Conservation (phyloP, 257 asterid genomes). For the Parsonsia alboflavescens region DNA sequence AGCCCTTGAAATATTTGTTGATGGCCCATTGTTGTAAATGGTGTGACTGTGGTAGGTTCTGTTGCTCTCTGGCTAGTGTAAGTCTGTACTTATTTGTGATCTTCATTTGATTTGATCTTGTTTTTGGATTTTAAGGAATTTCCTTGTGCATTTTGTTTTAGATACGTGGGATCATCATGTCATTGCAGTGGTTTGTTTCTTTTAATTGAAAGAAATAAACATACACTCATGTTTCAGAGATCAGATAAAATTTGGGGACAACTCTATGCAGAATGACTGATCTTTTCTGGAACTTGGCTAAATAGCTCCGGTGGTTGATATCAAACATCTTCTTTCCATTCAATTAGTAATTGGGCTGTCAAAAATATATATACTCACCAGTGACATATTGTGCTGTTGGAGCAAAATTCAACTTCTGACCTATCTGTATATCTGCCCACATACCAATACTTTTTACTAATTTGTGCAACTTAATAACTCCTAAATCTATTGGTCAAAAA, state of each 20-base stretch:
- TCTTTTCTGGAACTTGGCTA: not conserved
- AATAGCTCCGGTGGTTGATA: not conserved
- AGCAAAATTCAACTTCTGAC: not conserved
- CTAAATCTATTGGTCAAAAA: not conserved
- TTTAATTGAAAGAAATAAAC: not conserved
- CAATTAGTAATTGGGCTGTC: not conserved
- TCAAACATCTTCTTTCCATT: not conserved
- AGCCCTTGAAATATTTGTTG: not conserved
- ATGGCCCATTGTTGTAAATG: not conserved
- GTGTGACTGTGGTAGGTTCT: not conserved
- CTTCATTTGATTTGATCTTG: not conserved
- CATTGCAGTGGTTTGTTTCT: not conserved
- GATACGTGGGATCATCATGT: not conserved
- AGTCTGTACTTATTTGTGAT: not conserved
- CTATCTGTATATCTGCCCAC: not conserved
- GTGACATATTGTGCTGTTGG: not conserved
- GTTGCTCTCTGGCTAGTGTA: not conserved
- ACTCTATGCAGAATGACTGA: not conserved
- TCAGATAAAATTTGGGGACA: not conserved
- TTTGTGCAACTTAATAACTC: not conserved
- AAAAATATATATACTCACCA: not conserved
- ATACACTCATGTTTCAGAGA: not conserved
- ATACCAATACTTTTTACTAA: not conserved
- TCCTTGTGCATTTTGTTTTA: not conserved
- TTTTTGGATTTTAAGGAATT: not conserved